Base-by-base conservation (phyloP, 2,329 filamentous ascomycete genomes). In the Alternaria hordeiaustralica region DNA sequence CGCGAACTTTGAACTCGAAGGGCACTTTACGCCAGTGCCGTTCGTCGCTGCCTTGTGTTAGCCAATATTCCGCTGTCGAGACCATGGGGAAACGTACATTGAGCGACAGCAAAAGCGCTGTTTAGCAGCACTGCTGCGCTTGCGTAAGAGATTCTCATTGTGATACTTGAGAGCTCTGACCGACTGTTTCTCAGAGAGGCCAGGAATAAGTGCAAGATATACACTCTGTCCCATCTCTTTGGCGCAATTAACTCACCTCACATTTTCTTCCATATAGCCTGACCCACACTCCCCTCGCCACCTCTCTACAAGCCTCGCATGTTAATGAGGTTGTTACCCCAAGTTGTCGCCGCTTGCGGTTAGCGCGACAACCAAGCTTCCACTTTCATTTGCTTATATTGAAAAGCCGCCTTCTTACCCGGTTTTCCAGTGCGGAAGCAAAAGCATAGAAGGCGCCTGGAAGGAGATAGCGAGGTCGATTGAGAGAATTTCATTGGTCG, bases 1-100 rank as follows among this genome's bases (percentile, higher is more conserved):
- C 3, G 73, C 74, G 71, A 86, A 87, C 6, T 77, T 79, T 2
- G 80, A 80, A 2, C 75, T 75, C 3, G 70, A 66, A 11, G 71
- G 70, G 64, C 84, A 86, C 55, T 69, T 71, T 23, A 74, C 67
- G 11, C 66, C 61, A 1, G 71, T 70, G 10, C 65, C 58, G 36
- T 71, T 74, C 6, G 65, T 66, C 44, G 55, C 50, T 63, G 15
- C 21, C 7, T 18, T 20, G 6, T 1, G 13, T 43, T 50, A 28
- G 49, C 43, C 13, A 54, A n/a, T n/a, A 11, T 20, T 15, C 5
- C 23, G 13, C 9, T 55, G 4, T 41, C 15, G n/a, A 9, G 23
- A 20, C 21, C 13, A 4, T 36, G 10, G 28, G 6, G 12, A n/a
- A n/a, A 61, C 51, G 10, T 21, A 63, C 61, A 63, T 58, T 74